Base-by-base conservation (phyloP, 768 basidiomycete genomes). In the Phylloporus sp. region DNA sequence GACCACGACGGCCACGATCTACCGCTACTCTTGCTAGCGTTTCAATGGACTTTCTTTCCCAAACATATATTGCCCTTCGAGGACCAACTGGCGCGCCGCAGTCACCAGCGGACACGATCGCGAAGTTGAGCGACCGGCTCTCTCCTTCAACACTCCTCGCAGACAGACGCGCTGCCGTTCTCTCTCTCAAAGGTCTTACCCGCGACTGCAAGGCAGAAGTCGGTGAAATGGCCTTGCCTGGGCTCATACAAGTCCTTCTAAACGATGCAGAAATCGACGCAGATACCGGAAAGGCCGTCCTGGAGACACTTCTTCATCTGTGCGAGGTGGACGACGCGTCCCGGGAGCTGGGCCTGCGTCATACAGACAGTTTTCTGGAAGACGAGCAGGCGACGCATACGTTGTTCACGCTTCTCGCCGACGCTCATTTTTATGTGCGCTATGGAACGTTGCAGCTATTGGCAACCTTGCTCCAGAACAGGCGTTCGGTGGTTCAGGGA, bases 151-250 rank as follows among this genome's bases (percentile, higher is more conserved):
- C 90, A 0, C 82, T 91, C 23, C 81, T 95, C 15, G 88, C 93
- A 27, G 97, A 98, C 72, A 78, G 97, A 60, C 81, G 92, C 52
- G 95, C 95, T 24, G 88, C 95, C 0, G 87, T 99, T n/a, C 75
- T 97, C 47, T 82, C 92, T 1, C 79, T 99, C 58, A 98, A 98
- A 67, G 95, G 95, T 20, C 84, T 98, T 47, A 76, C 86, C 41
- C 81, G 94, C 52, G 95, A 97, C 69, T 92, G 88, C 76, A 95
- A 89, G 67, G 77, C 85, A 53, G 91, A 97, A 52, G 89, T 97
- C 20, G 94, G 92, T 15, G 77, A 81, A 54, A 77, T 78, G 42
- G 88, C 92, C 1, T 75, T 98, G 8, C 72, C 79, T 9, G 87
- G 90, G 4, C 80, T 98, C 16, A 65, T 97, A 4, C 84, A 87